Conservation (phyloP, 768 basidiomycete species). For the Panaeolus papilionaceus region DNA sequence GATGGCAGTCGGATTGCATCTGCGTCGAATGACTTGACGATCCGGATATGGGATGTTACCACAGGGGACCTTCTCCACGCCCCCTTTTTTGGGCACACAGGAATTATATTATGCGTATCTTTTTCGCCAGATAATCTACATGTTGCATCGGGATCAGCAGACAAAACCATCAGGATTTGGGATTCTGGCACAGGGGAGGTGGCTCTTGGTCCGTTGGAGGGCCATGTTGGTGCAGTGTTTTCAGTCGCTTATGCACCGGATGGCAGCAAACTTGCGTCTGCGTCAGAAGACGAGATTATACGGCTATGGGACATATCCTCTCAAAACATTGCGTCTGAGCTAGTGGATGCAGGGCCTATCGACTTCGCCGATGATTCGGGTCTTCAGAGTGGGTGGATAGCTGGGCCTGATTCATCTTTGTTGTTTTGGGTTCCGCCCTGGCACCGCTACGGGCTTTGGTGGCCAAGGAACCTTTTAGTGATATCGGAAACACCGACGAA, state of each 20-base stretch:
- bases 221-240: conserved; percentile 21
- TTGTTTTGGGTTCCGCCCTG: conserved; percentile 29
- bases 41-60: conserved; percentile 37
- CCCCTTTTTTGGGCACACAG: conserved; percentile 22
- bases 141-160: conserved; percentile 31
- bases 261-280: conserved; percentile 20
- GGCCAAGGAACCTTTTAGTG: conserved; percentile 23
- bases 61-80: conserved; percentile 21
- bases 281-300: conserved; percentile 12
- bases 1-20: conserved; percentile 38
- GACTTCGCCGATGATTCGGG: conserved; percentile 1
- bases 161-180: conserved; percentile 35
- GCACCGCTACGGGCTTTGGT: conserved; percentile 24
- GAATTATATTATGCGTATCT: conserved; percentile 21
- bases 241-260: conserved; percentile 25
- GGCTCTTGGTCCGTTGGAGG: conserved; percentile 20
- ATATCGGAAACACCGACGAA: conserved; percentile 23
- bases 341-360: background rate
- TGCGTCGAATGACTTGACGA: conserved; percentile 32
- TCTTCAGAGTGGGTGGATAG: conserved; percentile 5
- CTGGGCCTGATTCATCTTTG: conserved; percentile 12
- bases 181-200: conserved; percentile 22
- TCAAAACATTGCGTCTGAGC: background rate
- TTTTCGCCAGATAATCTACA: conserved; percentile 31
- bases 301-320: background rate